Evolutionary conservation across 768 basidiomycete species (phyloP).

Genomic region (Pulveroboletus sp.): DNA sequence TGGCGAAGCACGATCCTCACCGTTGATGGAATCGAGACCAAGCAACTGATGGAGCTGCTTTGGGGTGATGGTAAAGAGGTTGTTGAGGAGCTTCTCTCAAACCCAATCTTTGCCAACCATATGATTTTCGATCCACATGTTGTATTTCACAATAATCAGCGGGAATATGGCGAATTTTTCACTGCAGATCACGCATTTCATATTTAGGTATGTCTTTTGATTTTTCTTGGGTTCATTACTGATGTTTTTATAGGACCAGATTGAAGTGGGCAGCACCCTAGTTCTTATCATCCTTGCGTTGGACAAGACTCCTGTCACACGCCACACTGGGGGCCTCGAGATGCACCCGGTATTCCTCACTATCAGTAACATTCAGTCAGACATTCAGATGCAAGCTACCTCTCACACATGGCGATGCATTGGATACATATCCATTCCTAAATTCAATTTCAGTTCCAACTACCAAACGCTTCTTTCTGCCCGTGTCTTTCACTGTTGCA

Average conservation of each 20-base stretch:
- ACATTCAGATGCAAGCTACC: not conserved
- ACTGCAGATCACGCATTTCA: conserved; percentile 13
- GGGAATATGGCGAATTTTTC: conserved; percentile 24
- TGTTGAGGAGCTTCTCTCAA: conserved; percentile 17
- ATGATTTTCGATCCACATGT: conserved; percentile 21
- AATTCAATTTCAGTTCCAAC: conserved; percentile 18
- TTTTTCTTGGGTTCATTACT: too few relatives aligned
- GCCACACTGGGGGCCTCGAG: not conserved
- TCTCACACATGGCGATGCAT: conserved; percentile 12
- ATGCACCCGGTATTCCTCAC: conserved; percentile 11
- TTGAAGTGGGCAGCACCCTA: not conserved
- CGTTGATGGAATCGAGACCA: too few relatives aligned
- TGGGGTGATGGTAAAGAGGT: conserved; percentile 27
- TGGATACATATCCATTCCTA: conserved; percentile 28
- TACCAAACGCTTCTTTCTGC: conserved; percentile 23
- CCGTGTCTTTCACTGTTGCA: conserved; percentile 30
- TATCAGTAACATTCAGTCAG: conserved; percentile 7
- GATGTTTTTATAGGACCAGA: too few relatives aligned
- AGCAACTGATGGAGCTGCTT: too few relatives aligned
- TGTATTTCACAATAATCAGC: not conserved
- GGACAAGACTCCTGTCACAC: conserved; percentile 14
- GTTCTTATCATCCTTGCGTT: conserved; percentile 15
- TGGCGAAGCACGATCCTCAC: too few relatives aligned
- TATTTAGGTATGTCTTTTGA: conserved; percentile 20
- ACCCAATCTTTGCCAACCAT: conserved; percentile 20